These are phyloP conservation scores for Chiua sp. DNA, from an alignment of 1,284 basidiomycete genomes.

Conservation along the genomic window DNA sequence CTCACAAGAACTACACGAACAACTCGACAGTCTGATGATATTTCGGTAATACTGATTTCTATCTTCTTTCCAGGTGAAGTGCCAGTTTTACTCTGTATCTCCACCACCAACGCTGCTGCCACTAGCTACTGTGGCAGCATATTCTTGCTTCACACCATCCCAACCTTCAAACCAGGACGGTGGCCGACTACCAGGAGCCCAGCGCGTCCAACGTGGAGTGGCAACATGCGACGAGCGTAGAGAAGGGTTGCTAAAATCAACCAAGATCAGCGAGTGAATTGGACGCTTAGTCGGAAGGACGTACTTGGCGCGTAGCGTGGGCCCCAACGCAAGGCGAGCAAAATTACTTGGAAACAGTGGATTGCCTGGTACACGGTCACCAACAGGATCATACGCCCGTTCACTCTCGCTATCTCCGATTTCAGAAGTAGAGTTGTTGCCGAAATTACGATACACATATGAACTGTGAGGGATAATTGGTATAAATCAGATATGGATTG, in stretches of 20 bases:
- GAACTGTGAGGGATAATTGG: constrained; percentile 16
- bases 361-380: constrained; percentile 61
- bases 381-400: constrained; percentile 45
- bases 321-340: constrained; percentile 59
- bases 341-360: constrained; percentile 74
- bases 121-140: constrained; percentile 37
- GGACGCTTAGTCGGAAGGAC: constrained; percentile 14
- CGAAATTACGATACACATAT: constrained; percentile 18
- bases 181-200: constrained; percentile 37
- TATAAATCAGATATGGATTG: not conserved
- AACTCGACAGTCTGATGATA: not conserved
- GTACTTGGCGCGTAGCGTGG: constrained; percentile 62
- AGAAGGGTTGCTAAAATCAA: constrained; percentile 29
- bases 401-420: constrained; percentile 34
- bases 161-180: constrained; percentile 39
- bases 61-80: not conserved
- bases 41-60: not conserved
- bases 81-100: constrained; percentile 18
- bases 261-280: not conserved
- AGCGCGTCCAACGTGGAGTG: constrained; percentile 30
- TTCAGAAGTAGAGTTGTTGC: constrained; percentile 20
- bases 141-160: constrained; percentile 37
- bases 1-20: not conserved
- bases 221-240: constrained; percentile 18
- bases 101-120: constrained; percentile 33